phyloP scores from a whole-genome alignment of 208 protist genomes.

The Herpetomonas tarakana region DNA sequence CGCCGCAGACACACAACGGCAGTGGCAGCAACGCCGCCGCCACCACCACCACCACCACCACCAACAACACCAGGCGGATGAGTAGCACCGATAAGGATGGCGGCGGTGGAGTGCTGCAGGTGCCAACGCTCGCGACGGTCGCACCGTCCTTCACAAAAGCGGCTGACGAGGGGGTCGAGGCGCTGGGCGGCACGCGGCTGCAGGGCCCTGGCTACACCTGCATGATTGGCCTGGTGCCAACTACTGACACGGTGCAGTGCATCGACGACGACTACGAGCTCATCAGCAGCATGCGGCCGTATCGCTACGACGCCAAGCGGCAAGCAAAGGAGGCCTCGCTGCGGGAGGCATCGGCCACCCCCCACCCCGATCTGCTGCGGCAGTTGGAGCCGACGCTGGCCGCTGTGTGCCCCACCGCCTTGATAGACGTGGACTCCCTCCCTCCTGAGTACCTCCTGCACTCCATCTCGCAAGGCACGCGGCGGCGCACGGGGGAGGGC shows the following conservation, averaged over 20 bases:
- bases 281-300: conserved; percentile 83
- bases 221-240: conserved; percentile 60
- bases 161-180: conserved; percentile 51
- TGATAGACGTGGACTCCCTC: conserved; percentile 62
- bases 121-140: conserved; percentile 62
- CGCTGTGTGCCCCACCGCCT: conserved; percentile 18
- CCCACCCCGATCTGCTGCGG: conserved; percentile 65
- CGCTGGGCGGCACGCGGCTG: conserved; percentile 55
- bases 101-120: conserved; percentile 27
- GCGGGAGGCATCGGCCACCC: conserved; percentile 36
- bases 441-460: conserved; percentile 23
- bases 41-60: not conserved
- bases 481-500: conserved; percentile 1
- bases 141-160: conserved; percentile 73
- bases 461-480: conserved; percentile 13
- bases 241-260: conserved; percentile 39
- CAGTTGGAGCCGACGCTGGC: conserved; percentile 49
- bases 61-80: not conserved
- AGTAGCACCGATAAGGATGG: conserved; percentile 1
- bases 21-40: not conserved
- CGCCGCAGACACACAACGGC: not conserved
- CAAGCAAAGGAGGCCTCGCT: conserved; percentile 35
- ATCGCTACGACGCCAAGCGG: conserved; percentile 58
- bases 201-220: conserved; percentile 64
- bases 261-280: conserved; percentile 78